These are phyloP conservation scores for Thelonectria rubi DNA, from an alignment of 2,329 filamentous ascomycete genomes.

Conservation along the genomic window DNA sequence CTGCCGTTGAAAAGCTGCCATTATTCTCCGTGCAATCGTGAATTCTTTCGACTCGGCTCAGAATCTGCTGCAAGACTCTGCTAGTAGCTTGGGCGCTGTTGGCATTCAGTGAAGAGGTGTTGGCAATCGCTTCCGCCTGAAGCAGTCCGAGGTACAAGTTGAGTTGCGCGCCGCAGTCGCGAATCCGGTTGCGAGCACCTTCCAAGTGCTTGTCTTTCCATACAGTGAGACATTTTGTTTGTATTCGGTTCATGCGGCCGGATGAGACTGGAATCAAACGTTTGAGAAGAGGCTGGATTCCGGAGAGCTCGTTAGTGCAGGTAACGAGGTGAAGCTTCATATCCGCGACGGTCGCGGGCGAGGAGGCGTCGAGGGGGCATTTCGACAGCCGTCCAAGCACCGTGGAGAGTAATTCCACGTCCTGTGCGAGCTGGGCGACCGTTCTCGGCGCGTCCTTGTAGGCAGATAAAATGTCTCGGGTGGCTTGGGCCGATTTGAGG, in stretches of 20 bases:
- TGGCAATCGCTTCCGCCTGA: constrained; percentile 21
- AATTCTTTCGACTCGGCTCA: constrained; percentile 17
- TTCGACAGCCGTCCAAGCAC: neutral
- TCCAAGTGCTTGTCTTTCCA: constrained; percentile 27
- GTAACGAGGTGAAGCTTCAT: neutral
- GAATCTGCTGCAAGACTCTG: constrained; percentile 21
- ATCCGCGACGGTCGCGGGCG: neutral
- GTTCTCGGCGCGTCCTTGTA: neutral
- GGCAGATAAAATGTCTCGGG: neutral
- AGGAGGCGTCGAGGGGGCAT: neutral
- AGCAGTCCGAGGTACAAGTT: constrained; percentile 28
- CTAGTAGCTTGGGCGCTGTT: constrained; percentile 13
- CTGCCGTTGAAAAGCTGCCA: neutral
- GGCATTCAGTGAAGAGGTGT: constrained; percentile 20
- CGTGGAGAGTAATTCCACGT: neutral
- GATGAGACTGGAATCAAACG: too few species aligned
- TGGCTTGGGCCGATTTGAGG: neutral
- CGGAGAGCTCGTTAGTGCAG: neutral
- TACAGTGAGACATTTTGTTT: too few species aligned
- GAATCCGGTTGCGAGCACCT: constrained; percentile 15
- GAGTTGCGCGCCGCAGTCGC: constrained; percentile 24
- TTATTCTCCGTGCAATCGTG: constrained; percentile 7
- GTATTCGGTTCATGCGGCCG: too few species aligned
- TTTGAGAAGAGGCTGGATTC: neutral
- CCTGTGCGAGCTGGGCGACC: neutral